Base-by-base conservation (phyloP, 208 protist genomes). In the Crithidia fasciculata region DNA sequence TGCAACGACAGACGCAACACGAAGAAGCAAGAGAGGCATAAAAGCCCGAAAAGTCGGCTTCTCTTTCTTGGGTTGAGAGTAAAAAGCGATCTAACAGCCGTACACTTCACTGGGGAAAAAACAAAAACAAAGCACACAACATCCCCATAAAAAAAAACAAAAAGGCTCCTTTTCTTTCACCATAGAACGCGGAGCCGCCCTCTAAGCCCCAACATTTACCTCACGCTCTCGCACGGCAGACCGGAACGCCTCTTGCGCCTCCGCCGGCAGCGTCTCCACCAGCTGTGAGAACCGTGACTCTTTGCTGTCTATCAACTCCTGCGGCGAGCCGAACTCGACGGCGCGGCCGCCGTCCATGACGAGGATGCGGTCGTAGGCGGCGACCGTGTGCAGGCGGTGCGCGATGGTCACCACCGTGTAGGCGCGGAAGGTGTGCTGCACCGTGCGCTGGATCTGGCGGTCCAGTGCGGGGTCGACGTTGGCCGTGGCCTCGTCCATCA, bases 401-500 rank as follows among this genome's bases (percentile, higher is more conserved):
- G 87, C 85, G 53, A 95, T 90, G 19, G 83, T 88, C 43, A 95
- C 69, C 36, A 92, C 81, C 37, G 90, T 95, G 80, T 89, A 76
- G 8, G 40, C 65, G 41, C 53, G 54, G 69, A 94, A 94, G 55
- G 74, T 60, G 13, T 65, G 65, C 69, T 69, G 70, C 41, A 92
- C 80, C 12, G 80, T 86, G 53, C 72, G 53, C 77, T 90, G 85
- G 53, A 94, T 89, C 69, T 82, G 63, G 56, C 69, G 74, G 67
- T 89, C 87, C 18, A 89, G 74, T 15, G 58, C 49, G 41, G 72
- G 74, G 74, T 95, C 87, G 47, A 95, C 82, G 72, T 90, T 89
- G 13, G 87, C 82, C 9, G 84, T 91, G 10, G 87, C 85, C 78
- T 95, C 90, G 67, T 92, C 90, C 85, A 95, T 90, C 57, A 95